These are phyloP conservation scores for Sclerospora graminicola DNA, from an alignment of 352 stramenopile genomes.

Conservation along the genomic window DNA sequence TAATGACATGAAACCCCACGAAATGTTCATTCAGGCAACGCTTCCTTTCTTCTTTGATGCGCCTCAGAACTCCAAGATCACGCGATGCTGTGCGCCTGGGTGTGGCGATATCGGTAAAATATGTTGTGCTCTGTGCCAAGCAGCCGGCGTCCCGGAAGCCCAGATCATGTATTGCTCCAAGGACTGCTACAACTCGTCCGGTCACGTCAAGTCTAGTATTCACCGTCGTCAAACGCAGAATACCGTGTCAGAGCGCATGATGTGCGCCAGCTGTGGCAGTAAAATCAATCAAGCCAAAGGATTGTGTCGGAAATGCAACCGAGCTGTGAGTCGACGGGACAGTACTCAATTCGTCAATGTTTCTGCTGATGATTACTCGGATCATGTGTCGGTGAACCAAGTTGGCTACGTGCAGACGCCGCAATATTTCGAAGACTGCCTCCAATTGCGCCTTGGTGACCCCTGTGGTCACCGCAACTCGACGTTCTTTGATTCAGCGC, in stretches of 20 bases:
- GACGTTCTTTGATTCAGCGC: conserved; percentile 83
- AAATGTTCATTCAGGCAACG: conserved; percentile 66
- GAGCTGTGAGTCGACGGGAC: conserved; percentile 42
- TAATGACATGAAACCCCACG: conserved; percentile 76
- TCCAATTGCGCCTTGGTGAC: conserved; percentile 75
- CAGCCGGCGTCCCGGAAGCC: conserved; percentile 67
- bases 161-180: conserved; percentile 83
- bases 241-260: conserved; percentile 48
- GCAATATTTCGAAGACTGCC: conserved; percentile 82
- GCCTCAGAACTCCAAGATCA: conserved; percentile 62
- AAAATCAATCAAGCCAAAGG: conserved; percentile 71
- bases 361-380: conserved; percentile 67
- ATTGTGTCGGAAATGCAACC: conserved; percentile 69
- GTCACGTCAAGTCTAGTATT: conserved; percentile 65
- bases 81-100: conserved; percentile 61
- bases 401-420: conserved; percentile 77
- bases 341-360: conserved; percentile 32
- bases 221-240: conserved; percentile 75
- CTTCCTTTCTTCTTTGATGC: conserved; percentile 77
- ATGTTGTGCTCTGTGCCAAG: conserved; percentile 77
- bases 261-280: conserved; percentile 48
- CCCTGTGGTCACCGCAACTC: conserved; percentile 72
- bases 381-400: conserved; percentile 62
- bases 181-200: conserved; percentile 78
- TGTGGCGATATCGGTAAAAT: conserved; percentile 73